phyloP scores from a whole-genome alignment of 345 rosid genomes.

The Syzygium oleosum region DNA sequence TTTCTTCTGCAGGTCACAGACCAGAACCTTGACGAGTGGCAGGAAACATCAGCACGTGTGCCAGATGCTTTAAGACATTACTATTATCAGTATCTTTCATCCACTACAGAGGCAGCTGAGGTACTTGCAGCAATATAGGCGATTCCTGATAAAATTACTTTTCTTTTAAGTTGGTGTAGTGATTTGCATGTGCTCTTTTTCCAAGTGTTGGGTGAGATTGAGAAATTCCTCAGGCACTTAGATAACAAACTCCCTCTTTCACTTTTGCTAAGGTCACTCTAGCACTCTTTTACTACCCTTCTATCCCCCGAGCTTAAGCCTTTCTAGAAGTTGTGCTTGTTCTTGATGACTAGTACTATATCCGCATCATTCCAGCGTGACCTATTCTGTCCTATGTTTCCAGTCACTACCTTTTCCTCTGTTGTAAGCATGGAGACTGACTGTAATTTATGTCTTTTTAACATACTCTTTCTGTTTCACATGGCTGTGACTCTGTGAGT shows the following conservation, averaged over 20 bases:
- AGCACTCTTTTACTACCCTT: neutral
- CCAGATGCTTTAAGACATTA: slow-evolving; percentile 94
- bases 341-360: neutral
- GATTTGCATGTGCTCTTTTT: neutral
- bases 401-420: neutral
- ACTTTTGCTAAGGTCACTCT: neutral
- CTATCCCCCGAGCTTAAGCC: neutral
- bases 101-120: slow-evolving; percentile 96
- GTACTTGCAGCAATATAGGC: slow-evolving; percentile 16
- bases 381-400: neutral
- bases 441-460: neutral
- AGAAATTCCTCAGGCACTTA: neutral
- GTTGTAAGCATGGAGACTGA: neutral
- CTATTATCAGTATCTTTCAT: slow-evolving; percentile 94
- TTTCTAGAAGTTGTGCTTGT: neutral
- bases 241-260: neutral
- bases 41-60: slow-evolving; percentile 72
- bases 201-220: neutral
- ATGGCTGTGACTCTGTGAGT: neutral
- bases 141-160: slow-evolving; percentile 6
- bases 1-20: slow-evolving; percentile 64
- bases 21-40: slow-evolving; percentile 88
- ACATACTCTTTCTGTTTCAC: neutral
- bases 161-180: neutral
- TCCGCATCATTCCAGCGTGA: neutral